These are phyloP conservation scores for Penicillium hesseltinei DNA, from an alignment of 2,329 filamentous ascomycete species.

Conservation along the genomic window DNA sequence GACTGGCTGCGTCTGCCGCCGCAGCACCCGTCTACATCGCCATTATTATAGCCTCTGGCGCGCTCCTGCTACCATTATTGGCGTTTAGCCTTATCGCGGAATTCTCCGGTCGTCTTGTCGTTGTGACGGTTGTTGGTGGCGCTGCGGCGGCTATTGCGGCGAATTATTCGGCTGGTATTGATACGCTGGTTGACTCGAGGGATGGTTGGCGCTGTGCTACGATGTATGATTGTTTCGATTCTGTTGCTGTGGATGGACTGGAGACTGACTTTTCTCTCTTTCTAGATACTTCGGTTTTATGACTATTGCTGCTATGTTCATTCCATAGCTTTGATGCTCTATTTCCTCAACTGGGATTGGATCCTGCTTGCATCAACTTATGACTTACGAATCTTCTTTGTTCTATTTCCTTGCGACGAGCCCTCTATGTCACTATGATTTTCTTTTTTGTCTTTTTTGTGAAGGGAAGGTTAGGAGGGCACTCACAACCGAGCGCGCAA, in stretches of 20 bases:
- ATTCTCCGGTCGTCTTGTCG: slow-evolving; percentile 57
- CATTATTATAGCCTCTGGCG: slow-evolving; percentile 50
- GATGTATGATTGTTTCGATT: slow-evolving; percentile 29
- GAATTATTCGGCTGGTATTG: slow-evolving; percentile 36
- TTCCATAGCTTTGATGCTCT: slow-evolving; percentile 24
- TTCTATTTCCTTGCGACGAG: neutral
- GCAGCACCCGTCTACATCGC: slow-evolving; percentile 35
- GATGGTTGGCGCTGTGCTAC: slow-evolving; percentile 43
- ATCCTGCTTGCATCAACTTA: neutral
- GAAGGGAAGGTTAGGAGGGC: neutral
- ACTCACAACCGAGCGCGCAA: neutral
- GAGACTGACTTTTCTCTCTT: neutral
- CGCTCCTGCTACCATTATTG: slow-evolving; percentile 58
- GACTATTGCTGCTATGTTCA: slow-evolving; percentile 39
- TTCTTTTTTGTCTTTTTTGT: neutral
- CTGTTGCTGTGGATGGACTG: neutral
- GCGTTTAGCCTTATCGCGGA: slow-evolving; percentile 58
- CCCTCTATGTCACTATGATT: neutral
- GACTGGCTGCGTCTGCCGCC: slow-evolving; percentile 14
- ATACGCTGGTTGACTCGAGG: slow-evolving; percentile 36
- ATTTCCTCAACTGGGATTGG: neutral
- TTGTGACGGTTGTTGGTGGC: slow-evolving; percentile 54
- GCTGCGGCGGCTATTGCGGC: slow-evolving; percentile 44
- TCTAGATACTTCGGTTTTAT: slow-evolving; percentile 43
- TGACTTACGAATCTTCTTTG: slow-evolving; percentile 18